phyloP scores from a whole-genome alignment of 2,329 filamentous ascomycete genomes.

The Aspergillus quadrilineatus region DNA sequence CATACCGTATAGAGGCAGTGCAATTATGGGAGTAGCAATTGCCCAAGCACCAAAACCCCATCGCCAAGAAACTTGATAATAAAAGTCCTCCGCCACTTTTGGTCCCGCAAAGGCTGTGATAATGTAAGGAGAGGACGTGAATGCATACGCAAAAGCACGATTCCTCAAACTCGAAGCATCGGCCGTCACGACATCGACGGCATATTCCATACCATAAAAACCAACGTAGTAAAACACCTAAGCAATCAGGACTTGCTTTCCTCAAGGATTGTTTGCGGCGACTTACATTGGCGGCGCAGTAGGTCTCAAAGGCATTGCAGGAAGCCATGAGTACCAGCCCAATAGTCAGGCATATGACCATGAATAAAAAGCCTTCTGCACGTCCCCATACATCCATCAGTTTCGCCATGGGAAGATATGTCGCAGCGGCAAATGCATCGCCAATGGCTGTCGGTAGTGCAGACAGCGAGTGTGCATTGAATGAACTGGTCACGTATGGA shows the following conservation, averaged over 20 bases:
- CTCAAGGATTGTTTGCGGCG: not conserved
- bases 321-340: constrained; percentile 62
- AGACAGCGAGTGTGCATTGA: constrained; percentile 52
- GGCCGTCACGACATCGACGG: constrained; percentile 59
- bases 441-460: constrained; percentile 55
- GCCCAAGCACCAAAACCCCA: constrained; percentile 64
- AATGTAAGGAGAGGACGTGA: constrained; percentile 62
- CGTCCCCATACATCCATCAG: constrained; percentile 63
- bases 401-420: constrained; percentile 63
- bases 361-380: constrained; percentile 56
- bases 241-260: not conserved
- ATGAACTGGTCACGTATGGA: constrained; percentile 53
- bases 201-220: constrained; percentile 55
- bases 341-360: constrained; percentile 46
- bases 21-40: constrained; percentile 59
- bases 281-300: constrained; percentile 56
- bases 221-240: constrained; percentile 62
- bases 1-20: constrained; percentile 55
- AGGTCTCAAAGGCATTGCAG: constrained; percentile 59
- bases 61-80: constrained; percentile 51
- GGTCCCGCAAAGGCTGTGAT: constrained; percentile 61
- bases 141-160: constrained; percentile 60
- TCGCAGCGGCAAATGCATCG: constrained; percentile 55
- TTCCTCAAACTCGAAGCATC: constrained; percentile 62
- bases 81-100: constrained; percentile 53